Evolutionary conservation across 306 rosid species (phyloP).

Genomic region (Alnus glutinosa): DNA sequence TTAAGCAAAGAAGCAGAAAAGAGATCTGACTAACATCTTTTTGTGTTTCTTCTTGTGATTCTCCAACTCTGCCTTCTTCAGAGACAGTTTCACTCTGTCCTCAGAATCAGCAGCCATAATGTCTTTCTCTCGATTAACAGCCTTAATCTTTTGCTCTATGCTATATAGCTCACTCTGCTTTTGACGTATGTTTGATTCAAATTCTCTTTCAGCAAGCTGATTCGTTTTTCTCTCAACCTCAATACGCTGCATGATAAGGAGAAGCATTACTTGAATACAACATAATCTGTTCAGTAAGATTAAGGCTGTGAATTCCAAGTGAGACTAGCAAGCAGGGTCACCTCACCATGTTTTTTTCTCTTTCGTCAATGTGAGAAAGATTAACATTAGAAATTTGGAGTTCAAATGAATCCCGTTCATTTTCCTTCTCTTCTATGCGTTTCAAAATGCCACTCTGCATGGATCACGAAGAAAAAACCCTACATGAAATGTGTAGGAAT

Average conservation of each 20-base stretch:
- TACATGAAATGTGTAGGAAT: conserved; percentile 17
- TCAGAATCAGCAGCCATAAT: conserved; percentile 67
- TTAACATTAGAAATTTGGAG: conserved; percentile 36
- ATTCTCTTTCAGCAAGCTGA: conserved; percentile 71
- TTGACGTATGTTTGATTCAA: conserved; percentile 68
- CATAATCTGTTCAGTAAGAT: conserved; percentile 14
- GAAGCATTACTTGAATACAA: conserved; percentile 18
- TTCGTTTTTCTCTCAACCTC: conserved; percentile 72
- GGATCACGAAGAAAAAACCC: conserved; percentile 30
- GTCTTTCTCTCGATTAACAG: conserved; percentile 58
- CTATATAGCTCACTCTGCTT: conserved; percentile 53
- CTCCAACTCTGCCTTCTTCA: conserved; percentile 58
- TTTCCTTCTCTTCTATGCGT: conserved; percentile 70
- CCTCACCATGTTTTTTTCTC: conserved; percentile 78
- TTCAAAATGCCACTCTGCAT: conserved; percentile 64
- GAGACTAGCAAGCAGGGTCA: conserved; percentile 29
- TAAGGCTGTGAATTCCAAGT: conserved; percentile 21
- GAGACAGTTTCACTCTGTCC: conserved; percentile 69
- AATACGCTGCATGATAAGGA: conserved; percentile 45
- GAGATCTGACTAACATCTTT: conserved; percentile 57
- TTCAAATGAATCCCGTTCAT: conserved; percentile 59
- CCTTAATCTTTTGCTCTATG: conserved; percentile 65
- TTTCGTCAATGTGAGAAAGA: conserved; percentile 70
- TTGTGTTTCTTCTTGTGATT: conserved; percentile 62
- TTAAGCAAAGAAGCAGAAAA: conserved; percentile 25